phyloP scores from a whole-genome alignment of 1,139 yeast genomes.

The Yamadazyma friedrichii region DNA sequence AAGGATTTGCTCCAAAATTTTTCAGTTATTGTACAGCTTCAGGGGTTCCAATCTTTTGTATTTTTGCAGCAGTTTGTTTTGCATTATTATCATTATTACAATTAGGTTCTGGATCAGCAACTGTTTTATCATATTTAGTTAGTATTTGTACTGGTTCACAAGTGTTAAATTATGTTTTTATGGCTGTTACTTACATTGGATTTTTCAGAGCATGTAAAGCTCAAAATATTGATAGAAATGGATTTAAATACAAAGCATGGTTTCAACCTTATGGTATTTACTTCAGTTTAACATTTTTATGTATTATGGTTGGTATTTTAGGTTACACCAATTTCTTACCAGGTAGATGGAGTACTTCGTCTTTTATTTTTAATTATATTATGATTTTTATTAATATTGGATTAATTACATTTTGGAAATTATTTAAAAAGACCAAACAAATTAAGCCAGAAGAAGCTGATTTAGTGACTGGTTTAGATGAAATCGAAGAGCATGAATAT shows the following conservation, averaged over 20 bases:
- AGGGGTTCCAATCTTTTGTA: conserved; percentile 51
- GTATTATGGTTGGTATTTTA: conserved; percentile 36
- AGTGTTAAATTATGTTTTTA: conserved; percentile 65
- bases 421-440: conserved; percentile 28
- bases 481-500: conserved; percentile 44
- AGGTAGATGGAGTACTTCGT: conserved; percentile 25
- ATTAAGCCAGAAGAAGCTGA: conserved; percentile 33
- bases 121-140: conserved; percentile 73
- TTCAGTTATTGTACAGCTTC: conserved; percentile 37
- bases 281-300: conserved; percentile 34
- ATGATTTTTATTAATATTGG: conserved; percentile 32
- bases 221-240: conserved; percentile 62
- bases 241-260: conserved; percentile 74
- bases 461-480: conserved; percentile 36
- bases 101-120: conserved; percentile 55
- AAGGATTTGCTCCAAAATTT: conserved; percentile 41
- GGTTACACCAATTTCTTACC: conserved; percentile 44
- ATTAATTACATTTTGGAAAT: conserved; percentile 30
- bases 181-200: conserved; percentile 56
- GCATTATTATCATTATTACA: conserved; percentile 62
- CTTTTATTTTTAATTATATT: conserved; percentile 43
- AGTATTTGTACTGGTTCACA: conserved; percentile 79
- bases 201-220: conserved; percentile 63
- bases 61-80: conserved; percentile 61
- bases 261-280: conserved; percentile 75